These are phyloP conservation scores for Cladochytrium replicatum DNA, from an alignment of 192 early-diverging fungal genomes.

Conservation along the genomic window DNA sequence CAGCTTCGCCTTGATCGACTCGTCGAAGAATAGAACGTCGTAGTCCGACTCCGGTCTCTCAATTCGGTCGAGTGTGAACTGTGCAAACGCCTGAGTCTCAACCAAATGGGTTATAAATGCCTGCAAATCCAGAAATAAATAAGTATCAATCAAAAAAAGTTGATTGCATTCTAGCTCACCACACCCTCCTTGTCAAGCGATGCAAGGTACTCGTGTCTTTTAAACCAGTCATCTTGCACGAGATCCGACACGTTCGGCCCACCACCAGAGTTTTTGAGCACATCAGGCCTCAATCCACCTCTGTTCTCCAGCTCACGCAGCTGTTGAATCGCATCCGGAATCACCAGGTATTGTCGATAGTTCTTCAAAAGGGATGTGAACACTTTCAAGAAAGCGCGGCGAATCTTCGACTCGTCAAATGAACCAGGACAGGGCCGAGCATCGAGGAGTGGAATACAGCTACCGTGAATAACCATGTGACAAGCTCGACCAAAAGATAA, in stretches of 20 bases:
- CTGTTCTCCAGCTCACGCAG: background rate
- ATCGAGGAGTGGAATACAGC: conserved; percentile 33
- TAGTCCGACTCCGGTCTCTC: conserved; percentile 50
- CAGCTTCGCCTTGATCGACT: conserved; percentile 67
- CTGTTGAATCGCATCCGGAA: conserved; percentile 16
- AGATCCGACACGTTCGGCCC: conserved; percentile 9
- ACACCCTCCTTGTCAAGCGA: conserved; percentile 39
- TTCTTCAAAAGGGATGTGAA: conserved; percentile 66
- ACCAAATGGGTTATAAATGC: conserved; percentile 52
- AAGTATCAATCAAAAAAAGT: conserved; percentile 7
- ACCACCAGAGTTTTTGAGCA: conserved; percentile 15
- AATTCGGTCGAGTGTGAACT: conserved; percentile 65
- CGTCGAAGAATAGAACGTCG: conserved; percentile 73
- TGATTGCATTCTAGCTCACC: conserved; percentile 18
- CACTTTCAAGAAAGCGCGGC: conserved; percentile 56
- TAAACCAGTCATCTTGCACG: conserved; percentile 40
- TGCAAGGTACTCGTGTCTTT: conserved; percentile 50
- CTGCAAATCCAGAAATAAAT: conserved; percentile 18
- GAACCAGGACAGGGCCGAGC: conserved; percentile 38
- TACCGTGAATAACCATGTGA: conserved; percentile 39
- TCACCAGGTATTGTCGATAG: conserved; percentile 51
- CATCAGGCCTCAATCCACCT: background rate
- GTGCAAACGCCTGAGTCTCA: conserved; percentile 68
- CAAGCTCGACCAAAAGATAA: conserved; percentile 29
- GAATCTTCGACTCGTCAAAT: conserved; percentile 62